Base-by-base conservation (phyloP, 1,139 yeast genomes). In the Debaryomycetaceae sp. region DNA sequence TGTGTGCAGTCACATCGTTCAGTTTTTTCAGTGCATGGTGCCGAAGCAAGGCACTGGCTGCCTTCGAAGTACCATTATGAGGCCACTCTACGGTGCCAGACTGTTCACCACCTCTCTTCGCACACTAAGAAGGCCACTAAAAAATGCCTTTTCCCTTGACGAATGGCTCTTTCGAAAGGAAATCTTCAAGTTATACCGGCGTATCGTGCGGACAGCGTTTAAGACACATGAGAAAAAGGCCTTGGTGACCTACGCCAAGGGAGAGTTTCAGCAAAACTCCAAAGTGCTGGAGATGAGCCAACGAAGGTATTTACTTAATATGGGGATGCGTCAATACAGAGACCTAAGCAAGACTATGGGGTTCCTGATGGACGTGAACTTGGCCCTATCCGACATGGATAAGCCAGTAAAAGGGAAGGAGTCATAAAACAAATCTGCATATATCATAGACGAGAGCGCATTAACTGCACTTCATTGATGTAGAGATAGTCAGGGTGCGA, bases 121-220 rank as follows among this genome's bases (percentile, higher is more conserved):
- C n/a, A n/a, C n/a, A n/a, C 27, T 10, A 11, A 12, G 25, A 13
- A 16, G 29, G 19, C 22, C 28, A 10, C 30, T 39, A 28, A 42
- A 37, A 11, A 40, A 39, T 18, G 36, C 57, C 2, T 38, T 61
- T 13, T 49, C 71, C 3, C 46, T 67, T 4, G 70, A 67, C 23
- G 73, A 67, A 38, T 67, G 65, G 39, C 35, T 66, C 14, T 65
- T 66, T 32, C 52, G 70, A 21, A 58, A 51, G 30, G 54, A 56
- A 34, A 53, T 65, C 6, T 46, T 48, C 18, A 42, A 48, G 15
- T 53, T 58, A 2, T 67, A 67, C 41, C 47, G 68, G 26, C 56
- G 53, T 16, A 46, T 65, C 15, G 40, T 59, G 28, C 39, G 71
- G 27, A 46, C 56, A 27, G 47, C 65, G 16, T 59, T 61, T 39